These are phyloP conservation scores for Gossypium laxum DNA, from an alignment of 441 rosid species.

Conservation along the genomic window DNA sequence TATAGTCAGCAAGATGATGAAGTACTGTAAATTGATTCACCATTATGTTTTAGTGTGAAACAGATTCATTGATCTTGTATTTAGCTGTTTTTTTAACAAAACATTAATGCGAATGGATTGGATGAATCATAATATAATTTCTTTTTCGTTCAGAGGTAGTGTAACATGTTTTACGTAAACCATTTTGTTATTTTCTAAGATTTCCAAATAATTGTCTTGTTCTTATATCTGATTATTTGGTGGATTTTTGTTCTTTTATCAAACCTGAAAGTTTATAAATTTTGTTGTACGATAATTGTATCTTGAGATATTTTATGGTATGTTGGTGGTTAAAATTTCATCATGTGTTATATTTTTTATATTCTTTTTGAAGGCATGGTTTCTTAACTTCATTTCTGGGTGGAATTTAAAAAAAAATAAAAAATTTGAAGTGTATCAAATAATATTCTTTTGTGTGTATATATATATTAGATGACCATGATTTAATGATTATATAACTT, in stretches of 20 bases:
- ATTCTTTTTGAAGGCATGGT: too few species aligned
- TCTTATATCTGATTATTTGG: neutral
- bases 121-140: neutral
- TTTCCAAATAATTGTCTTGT: neutral
- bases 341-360: too few species aligned
- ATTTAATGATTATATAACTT: too few species aligned
- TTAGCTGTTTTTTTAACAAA: neutral
- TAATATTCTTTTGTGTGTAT: too few species aligned
- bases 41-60: neutral
- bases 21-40: constrained; percentile 31
- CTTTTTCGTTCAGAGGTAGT: neutral
- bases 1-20: constrained; percentile 68
- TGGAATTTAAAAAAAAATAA: too few species aligned
- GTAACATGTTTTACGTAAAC: neutral
- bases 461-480: too few species aligned
- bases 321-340: too few species aligned
- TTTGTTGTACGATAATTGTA: too few species aligned
- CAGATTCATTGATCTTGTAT: neutral
- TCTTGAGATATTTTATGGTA: too few species aligned
- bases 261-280: neutral
- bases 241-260: neutral
- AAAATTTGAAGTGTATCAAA: too few species aligned
- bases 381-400: too few species aligned
- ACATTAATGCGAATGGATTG: neutral
- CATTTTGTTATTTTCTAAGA: neutral